Percentiles rank a stretch among this genome's conserved stretches.
These are phyloP conservation scores for Plasmodium billcollinsi DNA, from an alignment of 169 alveolate genomes.

Conservation along the genomic window DNA sequence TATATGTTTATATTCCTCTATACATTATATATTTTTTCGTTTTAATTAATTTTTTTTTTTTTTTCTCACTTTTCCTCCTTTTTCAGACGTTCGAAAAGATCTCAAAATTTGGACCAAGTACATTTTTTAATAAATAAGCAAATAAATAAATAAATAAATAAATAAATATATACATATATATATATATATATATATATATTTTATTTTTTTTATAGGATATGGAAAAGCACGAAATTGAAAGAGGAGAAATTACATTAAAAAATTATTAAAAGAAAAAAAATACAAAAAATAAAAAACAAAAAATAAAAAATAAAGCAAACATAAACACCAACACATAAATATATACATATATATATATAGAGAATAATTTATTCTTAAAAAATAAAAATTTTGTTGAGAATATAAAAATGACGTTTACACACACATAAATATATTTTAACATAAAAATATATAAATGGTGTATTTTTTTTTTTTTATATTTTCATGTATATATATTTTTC, in stretches of 20 bases:
- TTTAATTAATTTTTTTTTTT: conserved; percentile 1
- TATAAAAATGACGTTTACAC: conserved; percentile 2
- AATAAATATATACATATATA: too few relatives aligned
- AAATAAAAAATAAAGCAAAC: neutral
- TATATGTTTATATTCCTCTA: too few relatives aligned
- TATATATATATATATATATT: neutral
- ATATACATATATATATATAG: conserved; percentile 9
- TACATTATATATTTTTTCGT: too few relatives aligned
- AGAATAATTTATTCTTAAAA: neutral
- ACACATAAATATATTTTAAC: neutral
- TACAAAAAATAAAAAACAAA: neutral
- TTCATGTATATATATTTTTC: neutral
- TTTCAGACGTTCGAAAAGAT: conserved; percentile 19
- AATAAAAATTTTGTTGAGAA: neutral
- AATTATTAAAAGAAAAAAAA: conserved; percentile 7
- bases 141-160: neutral
- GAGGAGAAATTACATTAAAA: conserved; percentile 38
- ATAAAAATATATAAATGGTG: neutral
- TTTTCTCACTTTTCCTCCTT: neutral
- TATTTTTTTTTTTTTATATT: neutral
- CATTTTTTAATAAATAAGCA: neutral
- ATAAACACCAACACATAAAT: neutral
- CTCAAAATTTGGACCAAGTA: conserved; percentile 21
- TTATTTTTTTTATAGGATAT: conserved; percentile 30
- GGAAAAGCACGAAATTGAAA: conserved; percentile 68